phyloP scores from a whole-genome alignment of 805 yeast species.

The Torulaspora franciscae region DNA sequence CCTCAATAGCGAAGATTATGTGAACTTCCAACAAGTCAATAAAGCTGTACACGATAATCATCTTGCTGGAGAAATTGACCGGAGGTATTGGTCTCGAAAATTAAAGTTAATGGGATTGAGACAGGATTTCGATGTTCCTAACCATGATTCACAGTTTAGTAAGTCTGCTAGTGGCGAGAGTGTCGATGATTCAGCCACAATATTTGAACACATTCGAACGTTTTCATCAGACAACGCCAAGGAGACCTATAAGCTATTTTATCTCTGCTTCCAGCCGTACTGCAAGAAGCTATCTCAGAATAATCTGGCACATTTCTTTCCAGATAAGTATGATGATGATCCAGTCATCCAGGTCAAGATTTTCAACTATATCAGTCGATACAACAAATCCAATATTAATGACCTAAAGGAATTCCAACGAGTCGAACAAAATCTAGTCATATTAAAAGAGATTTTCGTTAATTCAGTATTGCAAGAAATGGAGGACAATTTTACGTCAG shows the following conservation, averaged over 20 bases:
- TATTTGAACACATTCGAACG: conserved; percentile 19
- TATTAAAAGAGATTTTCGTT: conserved; percentile 54
- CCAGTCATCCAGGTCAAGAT: conserved; percentile 29
- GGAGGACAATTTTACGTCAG: conserved; percentile 49
- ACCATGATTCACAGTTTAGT: background rate
- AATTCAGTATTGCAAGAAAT: conserved; percentile 66
- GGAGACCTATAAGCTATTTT: conserved; percentile 15
- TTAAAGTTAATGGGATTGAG: conserved; percentile 22
- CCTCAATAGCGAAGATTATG: conserved; percentile 26
- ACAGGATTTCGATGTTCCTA: background rate
- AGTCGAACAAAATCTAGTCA: conserved; percentile 21
- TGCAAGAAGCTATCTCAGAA: conserved; percentile 24
- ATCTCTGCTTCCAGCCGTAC: conserved; percentile 20
- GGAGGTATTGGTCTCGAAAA: conserved; percentile 19
- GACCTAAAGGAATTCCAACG: conserved; percentile 19
- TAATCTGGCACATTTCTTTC: conserved; percentile 26
- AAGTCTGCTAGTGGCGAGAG: conserved; percentile 6
- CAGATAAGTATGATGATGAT: conserved; percentile 22
- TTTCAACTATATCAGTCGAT: conserved; percentile 20
- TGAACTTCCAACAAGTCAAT: conserved; percentile 24
- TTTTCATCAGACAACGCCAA: conserved; percentile 17
- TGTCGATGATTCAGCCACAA: conserved; percentile 13
- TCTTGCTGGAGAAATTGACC: conserved; percentile 17
- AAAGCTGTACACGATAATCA: conserved; percentile 21
- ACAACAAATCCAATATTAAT: conserved; percentile 21